Percentiles rank a stretch among this genome's conserved stretches.
These are phyloP conservation scores for Lycium barbarum DNA, from an alignment of 257 asterid species.

Conservation along the genomic window DNA sequence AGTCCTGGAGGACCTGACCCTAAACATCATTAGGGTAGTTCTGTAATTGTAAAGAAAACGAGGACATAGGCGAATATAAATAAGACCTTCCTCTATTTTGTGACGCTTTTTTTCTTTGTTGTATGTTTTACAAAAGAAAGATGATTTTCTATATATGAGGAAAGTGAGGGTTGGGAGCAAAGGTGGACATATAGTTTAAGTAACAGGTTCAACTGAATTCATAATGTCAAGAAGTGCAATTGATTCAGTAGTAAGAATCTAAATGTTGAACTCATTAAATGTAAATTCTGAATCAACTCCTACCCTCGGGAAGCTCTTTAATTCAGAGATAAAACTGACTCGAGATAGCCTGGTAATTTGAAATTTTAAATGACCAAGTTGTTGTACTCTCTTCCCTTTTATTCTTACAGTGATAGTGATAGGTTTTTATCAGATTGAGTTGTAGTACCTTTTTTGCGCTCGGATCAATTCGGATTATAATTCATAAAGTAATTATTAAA, in stretches of 20 bases:
- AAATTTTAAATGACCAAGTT: neutral
- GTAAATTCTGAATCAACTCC: neutral
- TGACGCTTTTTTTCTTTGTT: neutral
- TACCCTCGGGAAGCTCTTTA: neutral
- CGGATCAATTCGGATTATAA: neutral
- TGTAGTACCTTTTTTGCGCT: neutral
- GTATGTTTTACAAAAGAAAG: neutral
- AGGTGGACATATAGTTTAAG: neutral
- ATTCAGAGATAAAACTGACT: no score
- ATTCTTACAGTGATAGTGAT: neutral
- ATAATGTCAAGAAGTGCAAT: neutral
- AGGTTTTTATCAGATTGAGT: neutral
- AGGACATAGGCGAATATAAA: no score
- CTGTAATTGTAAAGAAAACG: no score
- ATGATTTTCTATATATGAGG: neutral
- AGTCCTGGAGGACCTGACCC: slow-evolving; percentile 34
- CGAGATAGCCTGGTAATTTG: neutral
- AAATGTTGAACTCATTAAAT: neutral
- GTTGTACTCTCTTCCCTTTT: neutral
- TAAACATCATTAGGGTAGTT: slow-evolving; percentile 27
- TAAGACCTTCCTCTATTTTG: no score
- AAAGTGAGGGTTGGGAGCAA: no score
- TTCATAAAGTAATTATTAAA: neutral
- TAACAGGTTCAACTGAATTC: neutral
- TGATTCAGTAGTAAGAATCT: fast-evolving